phyloP scores from a whole-genome alignment of 2,329 filamentous ascomycete genomes.

The Volutella citrinella region DNA sequence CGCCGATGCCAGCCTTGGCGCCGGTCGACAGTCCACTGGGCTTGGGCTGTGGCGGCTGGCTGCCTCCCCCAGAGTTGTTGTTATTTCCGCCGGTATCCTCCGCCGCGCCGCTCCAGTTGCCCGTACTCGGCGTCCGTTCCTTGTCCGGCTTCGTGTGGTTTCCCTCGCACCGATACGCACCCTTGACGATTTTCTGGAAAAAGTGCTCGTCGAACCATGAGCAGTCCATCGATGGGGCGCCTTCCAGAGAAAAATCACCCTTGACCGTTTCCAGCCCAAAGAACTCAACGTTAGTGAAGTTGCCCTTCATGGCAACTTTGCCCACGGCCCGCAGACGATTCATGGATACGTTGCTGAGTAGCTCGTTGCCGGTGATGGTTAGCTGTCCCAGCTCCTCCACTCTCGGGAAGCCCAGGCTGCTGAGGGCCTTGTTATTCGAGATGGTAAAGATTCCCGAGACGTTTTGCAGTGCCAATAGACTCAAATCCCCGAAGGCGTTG shows the following conservation, averaged over 20 bases:
- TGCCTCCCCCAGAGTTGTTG: neutral
- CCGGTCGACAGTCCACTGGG: constrained; percentile 2
- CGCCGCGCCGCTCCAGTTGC: neutral
- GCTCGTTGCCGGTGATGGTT: neutral
- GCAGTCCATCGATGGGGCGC: constrained; percentile 2
- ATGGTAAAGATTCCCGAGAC: neutral
- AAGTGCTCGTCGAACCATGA: constrained; percentile 5
- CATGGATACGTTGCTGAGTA: neutral
- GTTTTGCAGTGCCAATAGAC: neutral
- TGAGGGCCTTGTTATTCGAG: neutral
- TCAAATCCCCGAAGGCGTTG: neutral
- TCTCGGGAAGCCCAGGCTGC: neutral
- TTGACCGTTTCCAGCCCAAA: constrained; percentile 1
- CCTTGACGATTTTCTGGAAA: constrained; percentile 1
- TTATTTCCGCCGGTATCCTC: too few relatives aligned
- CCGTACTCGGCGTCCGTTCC: neutral
- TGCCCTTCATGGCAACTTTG: constrained; percentile 2
- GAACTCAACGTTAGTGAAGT: constrained; percentile 4
- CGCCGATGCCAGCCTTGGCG: constrained; percentile 2
- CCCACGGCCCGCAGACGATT: too few relatives aligned
- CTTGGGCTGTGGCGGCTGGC: neutral
- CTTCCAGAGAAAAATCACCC: neutral
- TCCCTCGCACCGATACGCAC: constrained; percentile 1
- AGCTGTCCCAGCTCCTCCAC: neutral
- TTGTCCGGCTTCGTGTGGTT: constrained; percentile 1